phyloP scores from a whole-genome alignment of 2,329 filamentous ascomycete genomes.

The Epichloe bromicola region DNA sequence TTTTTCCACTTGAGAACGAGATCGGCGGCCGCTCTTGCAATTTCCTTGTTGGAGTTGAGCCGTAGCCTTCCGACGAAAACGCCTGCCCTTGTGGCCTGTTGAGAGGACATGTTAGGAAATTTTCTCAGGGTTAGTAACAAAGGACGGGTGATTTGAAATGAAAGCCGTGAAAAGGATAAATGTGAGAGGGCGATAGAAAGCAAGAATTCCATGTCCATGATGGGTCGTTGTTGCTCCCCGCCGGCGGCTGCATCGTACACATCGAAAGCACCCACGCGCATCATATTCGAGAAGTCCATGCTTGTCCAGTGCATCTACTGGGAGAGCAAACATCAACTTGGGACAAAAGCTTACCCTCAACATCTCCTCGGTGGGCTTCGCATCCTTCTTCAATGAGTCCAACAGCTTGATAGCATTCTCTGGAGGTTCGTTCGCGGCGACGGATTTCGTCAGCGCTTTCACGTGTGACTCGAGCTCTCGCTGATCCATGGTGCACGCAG shows the following conservation, averaged over 20 bases:
- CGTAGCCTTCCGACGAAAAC: constrained; percentile 74
- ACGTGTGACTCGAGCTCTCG: constrained; percentile 69
- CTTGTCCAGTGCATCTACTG: too few species aligned
- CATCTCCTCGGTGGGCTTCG: constrained; percentile 77
- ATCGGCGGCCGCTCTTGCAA: constrained; percentile 63
- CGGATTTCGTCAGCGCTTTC: constrained; percentile 68
- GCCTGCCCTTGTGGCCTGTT: constrained; percentile 72
- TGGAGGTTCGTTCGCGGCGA: constrained; percentile 60
- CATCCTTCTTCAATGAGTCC: constrained; percentile 64
- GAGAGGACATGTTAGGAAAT: background rate
- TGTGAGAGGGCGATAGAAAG: too few species aligned
- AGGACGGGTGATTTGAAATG: too few species aligned
- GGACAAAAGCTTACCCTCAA: constrained; percentile 51
- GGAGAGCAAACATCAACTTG: too few species aligned
- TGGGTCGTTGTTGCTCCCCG: background rate
- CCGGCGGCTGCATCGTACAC: too few species aligned
- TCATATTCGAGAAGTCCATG: background rate
- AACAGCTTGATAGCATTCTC: constrained; percentile 61
- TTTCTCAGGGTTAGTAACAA: background rate
- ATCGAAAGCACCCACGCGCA: background rate
- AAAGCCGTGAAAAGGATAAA: too few species aligned
- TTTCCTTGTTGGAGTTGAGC: constrained; percentile 66
- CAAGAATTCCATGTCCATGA: too few species aligned
- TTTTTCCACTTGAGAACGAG: constrained; percentile 86
- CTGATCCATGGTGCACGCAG: constrained; percentile 49